Evolutionary conservation across 2,329 filamentous ascomycete genomes (phyloP).

Genomic region (Fusarium sp.): DNA sequence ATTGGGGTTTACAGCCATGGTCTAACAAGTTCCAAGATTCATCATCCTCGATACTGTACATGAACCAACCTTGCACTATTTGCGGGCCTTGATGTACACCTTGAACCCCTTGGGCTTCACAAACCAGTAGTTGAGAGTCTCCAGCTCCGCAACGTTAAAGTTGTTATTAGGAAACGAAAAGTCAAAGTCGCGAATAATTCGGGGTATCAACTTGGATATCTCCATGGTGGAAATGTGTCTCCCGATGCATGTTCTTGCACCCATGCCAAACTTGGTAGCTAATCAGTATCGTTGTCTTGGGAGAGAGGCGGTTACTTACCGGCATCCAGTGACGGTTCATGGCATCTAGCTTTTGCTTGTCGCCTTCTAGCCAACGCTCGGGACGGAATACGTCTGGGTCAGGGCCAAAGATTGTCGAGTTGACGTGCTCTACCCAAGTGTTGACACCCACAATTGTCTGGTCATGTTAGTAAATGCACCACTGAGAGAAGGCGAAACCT

Average conservation of each 20-base stretch:
- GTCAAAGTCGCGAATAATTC: not conserved
- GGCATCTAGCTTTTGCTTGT: not conserved
- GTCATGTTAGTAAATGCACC: not conserved
- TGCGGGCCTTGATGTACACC: not conserved
- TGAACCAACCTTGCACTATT: not conserved
- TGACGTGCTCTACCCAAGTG: not conserved
- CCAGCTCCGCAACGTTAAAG: not conserved
- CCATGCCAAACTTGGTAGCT: not conserved
- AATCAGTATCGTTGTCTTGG: not conserved
- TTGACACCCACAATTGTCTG: not conserved
- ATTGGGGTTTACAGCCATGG: not conserved
- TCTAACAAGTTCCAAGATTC: not conserved
- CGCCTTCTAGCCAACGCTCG: not conserved
- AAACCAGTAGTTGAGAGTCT: not conserved
- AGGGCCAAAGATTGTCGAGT: not conserved
- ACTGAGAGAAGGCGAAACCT: not conserved
- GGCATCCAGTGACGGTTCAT: conserved; percentile 1
- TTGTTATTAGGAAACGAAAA: not conserved
- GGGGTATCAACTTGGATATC: not conserved
- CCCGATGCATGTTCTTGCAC: not conserved
- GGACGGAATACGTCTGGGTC: not conserved
- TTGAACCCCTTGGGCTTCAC: conserved; percentile 8
- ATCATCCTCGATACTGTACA: not conserved
- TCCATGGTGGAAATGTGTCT: not conserved
- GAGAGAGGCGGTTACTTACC: not conserved